phyloP scores from a whole-genome alignment of 805 yeast genomes.

The Candida argentea region DNA sequence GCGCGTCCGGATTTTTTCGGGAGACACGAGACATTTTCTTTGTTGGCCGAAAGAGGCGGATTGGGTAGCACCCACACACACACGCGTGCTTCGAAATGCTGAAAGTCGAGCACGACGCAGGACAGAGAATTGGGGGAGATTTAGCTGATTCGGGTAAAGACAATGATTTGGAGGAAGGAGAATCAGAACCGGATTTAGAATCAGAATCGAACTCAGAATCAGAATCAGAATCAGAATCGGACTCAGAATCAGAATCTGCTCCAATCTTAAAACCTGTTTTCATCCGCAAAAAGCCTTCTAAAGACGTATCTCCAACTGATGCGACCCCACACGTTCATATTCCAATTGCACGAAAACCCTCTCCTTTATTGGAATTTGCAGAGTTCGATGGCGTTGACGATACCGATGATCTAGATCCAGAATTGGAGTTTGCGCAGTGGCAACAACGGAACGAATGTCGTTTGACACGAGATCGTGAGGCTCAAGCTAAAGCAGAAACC shows the following conservation, averaged over 20 bases:
- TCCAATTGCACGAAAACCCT: no score
- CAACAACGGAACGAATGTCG: constrained; percentile 28
- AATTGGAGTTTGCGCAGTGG: constrained; percentile 32
- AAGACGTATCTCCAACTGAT: no score
- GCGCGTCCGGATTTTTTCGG: no score
- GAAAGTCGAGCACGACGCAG: no score
- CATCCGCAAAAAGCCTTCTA: constrained; percentile 3
- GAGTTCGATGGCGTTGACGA: constrained; percentile 35
- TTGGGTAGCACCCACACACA: no score
- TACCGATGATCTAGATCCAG: constrained; percentile 49
- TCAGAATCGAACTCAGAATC: constrained; percentile 1
- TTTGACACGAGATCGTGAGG: constrained; percentile 24
- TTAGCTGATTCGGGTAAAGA: no score
- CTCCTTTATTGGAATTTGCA: background rate
- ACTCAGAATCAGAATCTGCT: constrained; percentile 3
- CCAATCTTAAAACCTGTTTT: constrained; percentile 4
- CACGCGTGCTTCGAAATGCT: no score
- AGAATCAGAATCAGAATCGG: constrained; percentile 2
- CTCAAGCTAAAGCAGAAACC: constrained; percentile 5
- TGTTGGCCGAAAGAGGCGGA: no score
- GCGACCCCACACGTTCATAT: no score
- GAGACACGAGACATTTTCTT: no score
- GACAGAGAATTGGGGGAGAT: no score
- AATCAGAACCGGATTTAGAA: background rate
- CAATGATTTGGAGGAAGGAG: no score